A percentile compares a stretch with the other conserved stretches of the same genome.
These are phyloP conservation scores for Trichoderma orchidacearum DNA, from an alignment of 495 filamentous ascomycete genomes.

Conservation along the genomic window DNA sequence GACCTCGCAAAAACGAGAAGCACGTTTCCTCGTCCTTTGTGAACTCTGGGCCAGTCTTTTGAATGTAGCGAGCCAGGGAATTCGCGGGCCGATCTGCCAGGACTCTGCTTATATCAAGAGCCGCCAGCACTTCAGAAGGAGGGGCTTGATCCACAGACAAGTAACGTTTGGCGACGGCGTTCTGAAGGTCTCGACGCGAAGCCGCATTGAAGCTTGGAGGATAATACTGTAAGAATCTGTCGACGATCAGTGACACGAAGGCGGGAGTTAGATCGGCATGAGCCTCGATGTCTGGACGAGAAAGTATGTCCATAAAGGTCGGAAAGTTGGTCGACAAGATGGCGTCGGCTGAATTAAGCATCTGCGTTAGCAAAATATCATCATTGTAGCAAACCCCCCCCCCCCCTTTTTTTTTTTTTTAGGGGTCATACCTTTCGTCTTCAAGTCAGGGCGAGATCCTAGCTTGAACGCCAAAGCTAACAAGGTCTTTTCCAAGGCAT, in stretches of 20 bases:
- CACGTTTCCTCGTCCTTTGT: slow-evolving; percentile 37
- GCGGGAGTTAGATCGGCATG: slow-evolving; percentile 47
- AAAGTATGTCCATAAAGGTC: slow-evolving; percentile 60
- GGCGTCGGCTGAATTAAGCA: slow-evolving; percentile 49
- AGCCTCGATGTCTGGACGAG: slow-evolving; percentile 37
- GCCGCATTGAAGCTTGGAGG: slow-evolving; percentile 70
- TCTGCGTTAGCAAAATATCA: background rate
- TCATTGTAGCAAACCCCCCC: no score
- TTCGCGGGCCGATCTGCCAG: slow-evolving; percentile 46
- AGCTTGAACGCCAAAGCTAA: slow-evolving; percentile 80
- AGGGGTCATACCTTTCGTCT: slow-evolving; percentile 72
- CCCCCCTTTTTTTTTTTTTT: no score
- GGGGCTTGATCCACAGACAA: slow-evolving; percentile 42
- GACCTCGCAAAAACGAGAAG: slow-evolving; percentile 41
- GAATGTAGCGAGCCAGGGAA: slow-evolving; percentile 62
- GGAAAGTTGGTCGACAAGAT: slow-evolving; percentile 63
- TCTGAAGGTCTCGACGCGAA: slow-evolving; percentile 50
- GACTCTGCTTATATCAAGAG: slow-evolving; percentile 59
- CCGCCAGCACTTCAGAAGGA: slow-evolving; percentile 58
- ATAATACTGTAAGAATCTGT: slow-evolving; percentile 68
- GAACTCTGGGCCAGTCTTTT: slow-evolving; percentile 53
- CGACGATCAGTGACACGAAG: slow-evolving; percentile 63
- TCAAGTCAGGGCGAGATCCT: slow-evolving; percentile 61
- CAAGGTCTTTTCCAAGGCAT: slow-evolving; percentile 75
- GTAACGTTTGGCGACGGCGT: slow-evolving; percentile 57